These are phyloP conservation scores for Phallus indusiatus DNA, from an alignment of 768 basidiomycete species.

Conservation along the genomic window DNA sequence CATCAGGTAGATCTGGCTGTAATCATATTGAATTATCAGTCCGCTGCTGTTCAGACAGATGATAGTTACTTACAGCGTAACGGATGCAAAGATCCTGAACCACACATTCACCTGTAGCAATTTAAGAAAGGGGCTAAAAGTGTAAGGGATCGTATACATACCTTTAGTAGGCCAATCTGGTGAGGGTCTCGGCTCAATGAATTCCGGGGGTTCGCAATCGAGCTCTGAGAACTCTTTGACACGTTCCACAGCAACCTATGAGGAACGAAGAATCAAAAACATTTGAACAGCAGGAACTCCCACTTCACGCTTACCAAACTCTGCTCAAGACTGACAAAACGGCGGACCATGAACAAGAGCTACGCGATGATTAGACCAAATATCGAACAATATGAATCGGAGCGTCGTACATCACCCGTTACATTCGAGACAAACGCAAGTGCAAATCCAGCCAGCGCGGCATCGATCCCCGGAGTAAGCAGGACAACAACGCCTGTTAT, in stretches of 20 bases:
- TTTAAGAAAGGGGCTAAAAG: background rate
- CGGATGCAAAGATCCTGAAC: constrained; percentile 20
- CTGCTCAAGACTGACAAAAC: constrained; percentile 84
- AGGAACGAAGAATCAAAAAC: background rate
- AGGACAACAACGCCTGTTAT: constrained; percentile 60
- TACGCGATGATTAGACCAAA: constrained; percentile 15
- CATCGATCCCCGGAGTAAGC: constrained; percentile 59
- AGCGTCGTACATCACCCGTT: constrained; percentile 46
- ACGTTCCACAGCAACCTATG: constrained; percentile 73
- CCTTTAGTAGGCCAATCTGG: constrained; percentile 71
- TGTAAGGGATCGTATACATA: constrained; percentile 13
- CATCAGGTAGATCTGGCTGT: constrained; percentile 79
- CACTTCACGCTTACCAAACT: constrained; percentile 55
- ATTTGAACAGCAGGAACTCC: background rate
- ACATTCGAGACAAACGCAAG: constrained; percentile 76
- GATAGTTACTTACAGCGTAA: constrained; percentile 15
- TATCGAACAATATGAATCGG: background rate
- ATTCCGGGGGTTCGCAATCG: constrained; percentile 69
- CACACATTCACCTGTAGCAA: constrained; percentile 13
- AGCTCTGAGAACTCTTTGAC: constrained; percentile 88
- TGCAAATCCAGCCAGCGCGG: constrained; percentile 79
- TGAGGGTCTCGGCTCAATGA: constrained; percentile 76
- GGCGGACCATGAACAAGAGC: constrained; percentile 62
- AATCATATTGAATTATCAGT: constrained; percentile 1
- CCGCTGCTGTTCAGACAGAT: background rate